Percentiles rank a stretch among this genome's conserved stretches.
phyloP scores from a whole-genome alignment of 78 protist genomes.

The Andalucia godoyi region DNA sequence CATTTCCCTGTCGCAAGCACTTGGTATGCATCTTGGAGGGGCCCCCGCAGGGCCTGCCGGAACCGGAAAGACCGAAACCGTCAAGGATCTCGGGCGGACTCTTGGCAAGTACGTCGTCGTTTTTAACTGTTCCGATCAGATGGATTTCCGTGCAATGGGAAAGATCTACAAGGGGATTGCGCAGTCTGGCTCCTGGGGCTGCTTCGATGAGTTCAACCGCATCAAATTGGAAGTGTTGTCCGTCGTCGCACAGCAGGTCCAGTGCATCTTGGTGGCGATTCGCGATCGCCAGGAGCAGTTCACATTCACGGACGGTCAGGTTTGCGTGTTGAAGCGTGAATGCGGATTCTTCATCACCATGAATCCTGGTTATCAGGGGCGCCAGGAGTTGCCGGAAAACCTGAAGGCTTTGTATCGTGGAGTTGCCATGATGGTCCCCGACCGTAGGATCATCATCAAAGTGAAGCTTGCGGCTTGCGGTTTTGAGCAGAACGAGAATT shows the following conservation, averaged over 20 bases:
- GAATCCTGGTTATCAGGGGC: slow-evolving; percentile 91
- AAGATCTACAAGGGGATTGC: slow-evolving; percentile 75
- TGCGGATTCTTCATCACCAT: slow-evolving; percentile 75
- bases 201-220: slow-evolving; percentile 90
- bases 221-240: slow-evolving; percentile 69
- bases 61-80: slow-evolving; percentile 89
- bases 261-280: slow-evolving; percentile 43
- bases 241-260: slow-evolving; percentile 81
- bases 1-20: slow-evolving; percentile 62
- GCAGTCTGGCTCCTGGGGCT: slow-evolving; percentile 75
- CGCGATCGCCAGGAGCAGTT: slow-evolving; percentile 25
- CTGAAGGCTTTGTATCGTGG: slow-evolving; percentile 71
- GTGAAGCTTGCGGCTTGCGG: slow-evolving; percentile 76
- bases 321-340: slow-evolving; percentile 13
- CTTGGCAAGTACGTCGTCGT: slow-evolving; percentile 68
- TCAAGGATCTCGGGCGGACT: slow-evolving; percentile 69
- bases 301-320: slow-evolving; percentile 53
- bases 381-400: slow-evolving; percentile 90
- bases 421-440: slow-evolving; percentile 89
- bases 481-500: slow-evolving; percentile 19
- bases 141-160: slow-evolving; percentile 54
- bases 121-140: slow-evolving; percentile 75
- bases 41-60: slow-evolving; percentile 91
- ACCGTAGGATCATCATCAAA: slow-evolving; percentile 55
- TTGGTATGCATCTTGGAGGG: slow-evolving; percentile 66